A percentile compares a stretch with the other conserved stretches of the same genome.
Evolutionary conservation across 306 rosid genomes (phyloP).

Genomic region (Mucuna pruriens): DNA sequence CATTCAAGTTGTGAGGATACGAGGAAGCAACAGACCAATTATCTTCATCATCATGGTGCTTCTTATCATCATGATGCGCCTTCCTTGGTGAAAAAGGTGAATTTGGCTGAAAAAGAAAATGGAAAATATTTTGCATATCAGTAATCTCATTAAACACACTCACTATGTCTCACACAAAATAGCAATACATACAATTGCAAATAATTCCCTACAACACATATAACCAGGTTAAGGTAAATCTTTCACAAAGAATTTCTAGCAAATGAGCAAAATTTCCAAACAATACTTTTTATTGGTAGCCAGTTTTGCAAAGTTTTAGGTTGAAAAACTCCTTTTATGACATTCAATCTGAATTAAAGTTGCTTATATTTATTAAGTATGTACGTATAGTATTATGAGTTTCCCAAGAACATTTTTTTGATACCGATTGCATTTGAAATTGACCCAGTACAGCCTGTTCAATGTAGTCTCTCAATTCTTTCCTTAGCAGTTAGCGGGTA

Average conservation of each 20-base stretch:
- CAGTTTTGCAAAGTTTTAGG: background rate
- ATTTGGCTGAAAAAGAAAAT: slow-evolving; percentile 57
- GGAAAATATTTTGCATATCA: slow-evolving; percentile 24
- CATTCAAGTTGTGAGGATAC: slow-evolving; percentile 70
- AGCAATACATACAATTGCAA: slow-evolving; percentile 9
- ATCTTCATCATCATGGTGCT: slow-evolving; percentile 85
- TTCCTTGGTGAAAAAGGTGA: slow-evolving; percentile 70
- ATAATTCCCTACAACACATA: slow-evolving; percentile 23
- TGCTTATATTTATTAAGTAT: slow-evolving; percentile 27
- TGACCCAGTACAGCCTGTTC: background rate
- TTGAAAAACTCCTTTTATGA: slow-evolving; percentile 18
- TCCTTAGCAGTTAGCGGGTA: slow-evolving; percentile 25
- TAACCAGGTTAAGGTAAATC: slow-evolving; percentile 11
- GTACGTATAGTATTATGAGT: background rate
- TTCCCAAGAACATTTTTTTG: background rate
- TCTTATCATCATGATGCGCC: slow-evolving; percentile 61
- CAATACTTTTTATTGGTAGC: background rate
- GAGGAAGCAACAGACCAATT: slow-evolving; percentile 80
- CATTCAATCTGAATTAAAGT: slow-evolving; percentile 22
- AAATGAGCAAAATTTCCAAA: slow-evolving; percentile 28
- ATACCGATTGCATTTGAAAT: background rate
- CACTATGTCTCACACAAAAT: background rate
- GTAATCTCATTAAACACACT: slow-evolving; percentile 26
- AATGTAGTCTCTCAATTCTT: background rate
- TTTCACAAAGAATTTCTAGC: background rate